Evolutionary conservation across 768 basidiomycete genomes (phyloP).

Genomic region (Macrocybe gigantea): DNA sequence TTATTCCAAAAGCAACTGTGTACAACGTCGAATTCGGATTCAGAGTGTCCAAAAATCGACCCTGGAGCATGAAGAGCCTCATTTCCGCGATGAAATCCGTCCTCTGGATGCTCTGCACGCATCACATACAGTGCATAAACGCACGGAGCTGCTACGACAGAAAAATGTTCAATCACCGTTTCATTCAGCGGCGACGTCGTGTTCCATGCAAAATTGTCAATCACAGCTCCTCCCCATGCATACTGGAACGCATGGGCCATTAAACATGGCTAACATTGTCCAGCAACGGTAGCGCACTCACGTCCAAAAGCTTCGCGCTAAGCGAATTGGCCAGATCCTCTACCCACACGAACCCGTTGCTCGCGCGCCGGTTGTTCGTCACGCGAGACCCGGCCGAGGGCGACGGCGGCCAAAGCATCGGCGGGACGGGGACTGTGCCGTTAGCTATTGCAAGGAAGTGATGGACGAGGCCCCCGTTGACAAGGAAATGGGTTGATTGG

Average conservation of each 20-base stretch:
- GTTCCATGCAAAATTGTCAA: slow-evolving; percentile 27
- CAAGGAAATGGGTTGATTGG: too few relatives aligned
- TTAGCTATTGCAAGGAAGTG: slow-evolving; percentile 14
- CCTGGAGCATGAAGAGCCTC: slow-evolving; percentile 21
- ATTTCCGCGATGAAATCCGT: slow-evolving; percentile 23
- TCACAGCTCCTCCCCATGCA: slow-evolving; percentile 27
- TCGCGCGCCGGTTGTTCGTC: slow-evolving; percentile 21
- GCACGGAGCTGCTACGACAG: not conserved
- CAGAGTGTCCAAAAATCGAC: slow-evolving; percentile 20
- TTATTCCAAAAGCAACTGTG: slow-evolving; percentile 25
- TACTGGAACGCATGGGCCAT: slow-evolving; percentile 12
- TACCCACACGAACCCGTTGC: slow-evolving; percentile 26
- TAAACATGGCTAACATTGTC: not conserved
- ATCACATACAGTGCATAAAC: not conserved
- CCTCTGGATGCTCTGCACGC: slow-evolving; percentile 12
- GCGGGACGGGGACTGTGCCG: slow-evolving; percentile 24
- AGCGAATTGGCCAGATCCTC: slow-evolving; percentile 22
- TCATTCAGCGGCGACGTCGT: slow-evolving; percentile 21
- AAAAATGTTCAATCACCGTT: slow-evolving; percentile 9
- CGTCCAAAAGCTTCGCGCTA: slow-evolving; percentile 23
- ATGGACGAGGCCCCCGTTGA: too few relatives aligned
- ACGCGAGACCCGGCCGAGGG: slow-evolving; percentile 24
- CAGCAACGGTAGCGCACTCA: slow-evolving; percentile 2
- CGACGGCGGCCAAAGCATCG: slow-evolving; percentile 22
- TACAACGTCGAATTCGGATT: slow-evolving; percentile 21